Evolutionary conservation across 306 rosid species (phyloP), one percentile per base, ranked within the genome.

Genomic region (Cucurbita moschata): DNA sequence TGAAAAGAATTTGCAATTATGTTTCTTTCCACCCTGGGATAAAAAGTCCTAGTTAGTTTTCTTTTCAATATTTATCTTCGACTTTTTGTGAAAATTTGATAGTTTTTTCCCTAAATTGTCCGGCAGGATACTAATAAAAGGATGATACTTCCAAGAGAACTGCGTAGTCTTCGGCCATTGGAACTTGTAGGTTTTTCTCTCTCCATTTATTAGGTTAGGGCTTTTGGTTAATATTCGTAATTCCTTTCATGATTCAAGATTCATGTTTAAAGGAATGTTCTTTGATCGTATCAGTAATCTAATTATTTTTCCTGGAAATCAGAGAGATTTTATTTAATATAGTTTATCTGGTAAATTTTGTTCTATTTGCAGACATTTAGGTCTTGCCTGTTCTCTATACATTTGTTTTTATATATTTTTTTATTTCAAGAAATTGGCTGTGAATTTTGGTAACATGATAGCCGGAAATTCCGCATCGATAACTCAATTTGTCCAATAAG

Each of bases 61-160:
- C 59, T 75, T 79, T 67, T 66, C 43, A 63, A 72, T 59, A 69
- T 38, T 77, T 72, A 38, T 82, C 50, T 35, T 8, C 77, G 15
- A 71, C 65, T 46, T 23, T 44, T 55, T 39, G 15, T 43, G 65
- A 21, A 60, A 74, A 2, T 58, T 15, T 30, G 37, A 23, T 74
- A 14, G 10, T 59, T 42, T 6, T 73, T 40, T 10, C 44, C 7
- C 58, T 39, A 15, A 55, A 80, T 69, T 82, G 63, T 72, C 67
- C 76, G 60, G 86, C 90, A 93, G 96, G 96, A 90, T 86, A 90
- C 96, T 73, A 87, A 85, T 83, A 88, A 78, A 87, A 87, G 78
- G 80, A 76, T 90, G 62, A 70, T 73, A 50, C 91, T 90, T 76
- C 96, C 96, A 59, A 88, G 98, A 90, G 98, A 93, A 58, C 76